These are phyloP conservation scores for Rostrohypoxylon terebratum DNA, from an alignment of 495 filamentous ascomycete genomes.

Conservation along the genomic window DNA sequence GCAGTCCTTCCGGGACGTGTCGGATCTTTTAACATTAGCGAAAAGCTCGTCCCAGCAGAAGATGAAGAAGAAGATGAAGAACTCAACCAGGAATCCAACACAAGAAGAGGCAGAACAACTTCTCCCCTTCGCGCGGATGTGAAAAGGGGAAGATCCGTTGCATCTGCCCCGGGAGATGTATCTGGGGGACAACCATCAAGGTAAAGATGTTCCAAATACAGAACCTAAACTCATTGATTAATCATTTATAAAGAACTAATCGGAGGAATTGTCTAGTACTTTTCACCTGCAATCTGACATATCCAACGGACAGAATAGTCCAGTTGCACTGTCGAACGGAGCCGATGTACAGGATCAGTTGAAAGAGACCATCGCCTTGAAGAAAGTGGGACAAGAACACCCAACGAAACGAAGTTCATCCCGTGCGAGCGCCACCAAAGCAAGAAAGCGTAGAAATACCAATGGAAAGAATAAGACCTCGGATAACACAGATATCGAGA, in stretches of 20 bases:
- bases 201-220: conserved; percentile 3
- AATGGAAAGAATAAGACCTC: not conserved
- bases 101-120: conserved; percentile 20
- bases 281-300: not conserved
- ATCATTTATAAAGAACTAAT: not conserved
- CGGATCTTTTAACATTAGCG: conserved; percentile 10
- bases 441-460: conserved; percentile 6
- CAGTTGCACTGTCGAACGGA: not conserved
- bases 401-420: conserved; percentile 14
- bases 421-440: not conserved
- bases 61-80: not conserved
- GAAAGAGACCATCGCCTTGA: not conserved
- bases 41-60: not conserved
- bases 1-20: conserved; percentile 12
- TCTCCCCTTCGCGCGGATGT: conserved; percentile 33
- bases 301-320: not conserved
- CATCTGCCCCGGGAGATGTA: conserved; percentile 36
- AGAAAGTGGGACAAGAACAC: conserved; percentile 5
- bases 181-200: not conserved
- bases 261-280: not conserved
- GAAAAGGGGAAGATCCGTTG: conserved; percentile 34
- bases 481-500: not conserved
- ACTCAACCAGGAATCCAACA: not conserved
- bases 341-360: not conserved
- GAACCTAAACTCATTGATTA: not conserved